A percentile compares a stretch with the other conserved stretches of the same genome.
Evolutionary conservation across 2,329 filamentous ascomycete genomes (phyloP).

Genomic region (Pyricularia sp.): DNA sequence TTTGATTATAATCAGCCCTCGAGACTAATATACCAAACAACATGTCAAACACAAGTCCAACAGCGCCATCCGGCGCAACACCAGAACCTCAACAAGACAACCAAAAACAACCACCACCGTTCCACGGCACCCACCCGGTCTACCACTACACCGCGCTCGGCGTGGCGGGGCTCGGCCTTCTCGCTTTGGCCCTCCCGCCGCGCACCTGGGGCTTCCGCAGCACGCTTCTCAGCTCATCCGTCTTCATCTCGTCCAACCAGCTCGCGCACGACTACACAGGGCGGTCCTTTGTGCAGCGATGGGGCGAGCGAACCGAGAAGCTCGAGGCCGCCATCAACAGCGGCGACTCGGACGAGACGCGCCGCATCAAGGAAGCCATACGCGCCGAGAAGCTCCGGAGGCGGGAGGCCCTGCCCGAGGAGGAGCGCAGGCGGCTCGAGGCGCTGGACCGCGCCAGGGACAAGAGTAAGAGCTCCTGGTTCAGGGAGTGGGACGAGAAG

Average conservation of each 20-base stretch:
- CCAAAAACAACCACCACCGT: not conserved
- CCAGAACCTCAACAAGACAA: not conserved
- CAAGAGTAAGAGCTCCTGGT: conserved; percentile 31
- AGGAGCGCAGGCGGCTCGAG: conserved; percentile 18
- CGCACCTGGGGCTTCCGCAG: conserved; percentile 41
- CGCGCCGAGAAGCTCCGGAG: conserved; percentile 32
- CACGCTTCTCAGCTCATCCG: conserved; percentile 36
- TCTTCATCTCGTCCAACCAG: conserved; percentile 45
- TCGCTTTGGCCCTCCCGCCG: conserved; percentile 31
- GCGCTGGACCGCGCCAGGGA: conserved; percentile 6
- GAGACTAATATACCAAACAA: not conserved
- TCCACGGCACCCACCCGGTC: conserved; percentile 19
- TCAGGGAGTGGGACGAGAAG: conserved; percentile 38
- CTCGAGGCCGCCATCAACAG: conserved; percentile 22
- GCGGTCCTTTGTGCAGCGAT: conserved; percentile 38
- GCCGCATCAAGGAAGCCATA: conserved; percentile 35
- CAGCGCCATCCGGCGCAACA: not conserved
- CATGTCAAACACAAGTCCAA: not conserved
- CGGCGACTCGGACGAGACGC: conserved; percentile 38
- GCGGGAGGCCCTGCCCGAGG: conserved; percentile 21
- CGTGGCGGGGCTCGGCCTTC: conserved; percentile 35
- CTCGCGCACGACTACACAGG: conserved; percentile 49
- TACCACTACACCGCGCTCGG: conserved; percentile 40
- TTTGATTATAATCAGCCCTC: not conserved
- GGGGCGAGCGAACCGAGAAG: conserved; percentile 30